Percentiles rank a stretch among this genome's conserved stretches.
These are phyloP conservation scores for Penicillium crustosum DNA, from an alignment of 2,329 filamentous ascomycete species.

Conservation along the genomic window DNA sequence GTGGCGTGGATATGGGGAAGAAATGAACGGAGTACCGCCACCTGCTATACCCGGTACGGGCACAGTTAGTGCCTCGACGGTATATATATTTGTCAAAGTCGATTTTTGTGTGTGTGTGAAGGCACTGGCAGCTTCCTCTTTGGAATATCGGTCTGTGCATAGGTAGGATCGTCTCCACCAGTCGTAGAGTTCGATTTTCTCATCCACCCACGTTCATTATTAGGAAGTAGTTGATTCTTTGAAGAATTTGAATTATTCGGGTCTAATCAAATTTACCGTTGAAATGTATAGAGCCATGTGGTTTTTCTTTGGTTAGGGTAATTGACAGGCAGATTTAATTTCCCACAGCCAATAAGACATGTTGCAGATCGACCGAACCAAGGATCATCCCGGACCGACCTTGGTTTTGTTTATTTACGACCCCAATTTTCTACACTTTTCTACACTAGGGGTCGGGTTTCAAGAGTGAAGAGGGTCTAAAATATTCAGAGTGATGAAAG, in stretches of 20 bases:
- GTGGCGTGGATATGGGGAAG: slow-evolving; percentile 32
- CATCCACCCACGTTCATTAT: neutral
- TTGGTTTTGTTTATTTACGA: slow-evolving; percentile 10
- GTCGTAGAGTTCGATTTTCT: neutral
- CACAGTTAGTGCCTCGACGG: neutral
- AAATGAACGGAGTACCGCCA: slow-evolving; percentile 9
- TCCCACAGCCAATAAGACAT: slow-evolving; percentile 8
- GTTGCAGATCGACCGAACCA: slow-evolving; percentile 9
- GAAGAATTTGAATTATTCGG: neutral
- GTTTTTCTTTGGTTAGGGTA: neutral
- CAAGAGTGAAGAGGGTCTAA: no score
- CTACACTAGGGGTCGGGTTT: neutral
- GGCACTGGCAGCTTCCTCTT: neutral
- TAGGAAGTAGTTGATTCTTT: neutral
- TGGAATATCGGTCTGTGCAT: slow-evolving; percentile 11
- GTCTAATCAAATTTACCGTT: neutral
- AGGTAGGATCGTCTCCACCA: slow-evolving; percentile 16
- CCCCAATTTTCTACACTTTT: neutral
- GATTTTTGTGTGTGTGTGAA: neutral
- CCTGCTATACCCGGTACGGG: neutral
- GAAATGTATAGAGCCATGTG: neutral
- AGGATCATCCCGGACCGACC: slow-evolving; percentile 9
- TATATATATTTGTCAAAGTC: neutral
- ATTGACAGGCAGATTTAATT: slow-evolving; percentile 1
- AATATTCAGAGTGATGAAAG: neutral